These are phyloP conservation scores for Colletotrichum sansevieriae DNA, from an alignment of 2,329 filamentous ascomycete species.

Conservation along the genomic window DNA sequence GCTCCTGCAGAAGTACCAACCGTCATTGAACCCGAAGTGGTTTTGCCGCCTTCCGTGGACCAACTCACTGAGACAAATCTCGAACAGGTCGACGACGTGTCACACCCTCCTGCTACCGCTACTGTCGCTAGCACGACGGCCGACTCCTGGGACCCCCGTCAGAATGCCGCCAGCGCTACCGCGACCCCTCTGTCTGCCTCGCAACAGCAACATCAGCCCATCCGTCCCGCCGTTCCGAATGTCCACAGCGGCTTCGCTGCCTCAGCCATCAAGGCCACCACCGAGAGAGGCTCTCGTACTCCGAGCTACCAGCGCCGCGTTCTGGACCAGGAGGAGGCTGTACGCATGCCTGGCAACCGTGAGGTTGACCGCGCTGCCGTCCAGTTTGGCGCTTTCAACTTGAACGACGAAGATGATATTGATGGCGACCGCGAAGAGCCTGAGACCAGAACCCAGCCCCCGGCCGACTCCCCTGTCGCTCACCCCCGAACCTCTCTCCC, in stretches of 20 bases:
- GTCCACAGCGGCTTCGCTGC: conserved; percentile 77
- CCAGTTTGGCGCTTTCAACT: conserved; percentile 94
- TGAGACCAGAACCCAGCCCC: conserved; percentile 93
- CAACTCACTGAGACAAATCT: conserved; percentile 93
- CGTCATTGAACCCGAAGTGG: conserved; percentile 64
- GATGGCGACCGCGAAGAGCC: conserved; percentile 96
- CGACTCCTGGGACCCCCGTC: conserved; percentile 84
- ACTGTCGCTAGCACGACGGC: conserved; percentile 91
- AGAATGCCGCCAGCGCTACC: conserved; percentile 68
- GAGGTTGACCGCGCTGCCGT: conserved; percentile 93
- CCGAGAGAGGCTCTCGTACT: conserved; percentile 73
- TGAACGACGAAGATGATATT: conserved; percentile 88
- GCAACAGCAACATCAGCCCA: conserved; percentile 73
- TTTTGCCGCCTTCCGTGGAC: conserved; percentile 79
- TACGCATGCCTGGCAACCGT: conserved; percentile 97
- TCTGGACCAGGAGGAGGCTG: conserved; percentile 95
- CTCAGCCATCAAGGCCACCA: conserved; percentile 84
- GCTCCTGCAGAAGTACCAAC: conserved; percentile 46
- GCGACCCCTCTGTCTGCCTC: conserved; percentile 75
- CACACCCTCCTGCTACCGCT: conserved; percentile 80
- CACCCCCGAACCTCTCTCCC: conserved; percentile 89
- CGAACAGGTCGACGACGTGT: conserved; percentile 88
- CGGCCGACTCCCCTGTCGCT: conserved; percentile 89
- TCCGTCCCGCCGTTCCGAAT: conserved; percentile 53
- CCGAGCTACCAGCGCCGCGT: conserved; percentile 88